Conservation (phyloP, 192 early-diverging fungal genomes). For the Rhizophagus clarus region DNA sequence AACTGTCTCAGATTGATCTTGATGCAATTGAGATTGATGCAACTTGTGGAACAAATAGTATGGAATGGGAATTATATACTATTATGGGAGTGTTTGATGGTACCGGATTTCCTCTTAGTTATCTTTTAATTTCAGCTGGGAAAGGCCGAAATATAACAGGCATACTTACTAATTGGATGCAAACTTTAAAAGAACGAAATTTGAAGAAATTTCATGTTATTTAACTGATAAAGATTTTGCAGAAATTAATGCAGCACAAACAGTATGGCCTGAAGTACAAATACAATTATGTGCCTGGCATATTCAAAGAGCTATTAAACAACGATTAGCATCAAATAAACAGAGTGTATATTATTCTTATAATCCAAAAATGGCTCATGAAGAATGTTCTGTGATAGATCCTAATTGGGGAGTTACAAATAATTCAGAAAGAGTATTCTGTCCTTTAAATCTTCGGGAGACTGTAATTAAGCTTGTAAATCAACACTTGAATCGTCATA, state of each 20-base stretch:
- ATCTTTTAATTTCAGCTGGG: too few species aligned
- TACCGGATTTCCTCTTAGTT: slow-evolving; percentile 18
- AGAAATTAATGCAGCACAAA: slow-evolving; percentile 16
- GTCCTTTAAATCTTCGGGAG: background rate
- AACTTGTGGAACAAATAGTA: background rate
- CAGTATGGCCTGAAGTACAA: background rate
- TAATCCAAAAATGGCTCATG: background rate
- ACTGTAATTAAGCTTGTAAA: background rate
- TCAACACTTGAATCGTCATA: background rate
- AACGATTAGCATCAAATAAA: too few species aligned
- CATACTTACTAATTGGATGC: background rate
- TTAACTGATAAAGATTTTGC: background rate
- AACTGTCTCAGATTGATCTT: background rate
- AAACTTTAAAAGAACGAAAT: background rate
- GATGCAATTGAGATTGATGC: slow-evolving; percentile 10
- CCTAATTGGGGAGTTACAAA: background rate
- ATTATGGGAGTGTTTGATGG: slow-evolving; percentile 17
- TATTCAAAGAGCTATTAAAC: background rate
- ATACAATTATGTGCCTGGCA: slow-evolving; percentile 11
- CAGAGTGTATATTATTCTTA: background rate
- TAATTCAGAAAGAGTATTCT: background rate
- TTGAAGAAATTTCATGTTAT: background rate
- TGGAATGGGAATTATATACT: slow-evolving; percentile 2
- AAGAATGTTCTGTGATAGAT: background rate
- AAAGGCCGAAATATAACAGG: background rate